phyloP scores from a whole-genome alignment of 768 basidiomycete genomes.

The Erythrobasidium yunnanense region DNA sequence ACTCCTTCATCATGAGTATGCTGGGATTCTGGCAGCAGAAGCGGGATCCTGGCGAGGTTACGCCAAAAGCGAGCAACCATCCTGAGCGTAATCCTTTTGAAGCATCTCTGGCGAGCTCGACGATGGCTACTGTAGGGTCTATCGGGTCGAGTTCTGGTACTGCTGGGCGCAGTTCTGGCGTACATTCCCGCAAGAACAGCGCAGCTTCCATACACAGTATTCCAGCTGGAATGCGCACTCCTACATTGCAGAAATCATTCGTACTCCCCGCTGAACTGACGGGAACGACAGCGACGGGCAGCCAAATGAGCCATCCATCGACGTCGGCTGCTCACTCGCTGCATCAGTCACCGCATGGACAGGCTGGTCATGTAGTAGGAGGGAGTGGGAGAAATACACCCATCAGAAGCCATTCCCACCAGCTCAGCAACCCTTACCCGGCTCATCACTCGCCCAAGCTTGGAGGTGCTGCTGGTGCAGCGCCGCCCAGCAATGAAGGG shows the following conservation, averaged over 20 bases:
- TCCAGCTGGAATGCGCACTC: conserved; percentile 20
- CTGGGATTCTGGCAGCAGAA: conserved; percentile 10
- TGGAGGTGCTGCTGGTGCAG: too few relatives aligned
- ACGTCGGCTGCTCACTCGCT: conserved; percentile 6
- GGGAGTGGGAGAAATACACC: conserved; percentile 17
- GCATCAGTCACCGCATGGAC: conserved; percentile 14
- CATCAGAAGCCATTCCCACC: neutral
- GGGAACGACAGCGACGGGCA: neutral
- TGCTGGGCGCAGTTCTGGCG: too few relatives aligned
- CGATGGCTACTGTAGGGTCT: too few relatives aligned
- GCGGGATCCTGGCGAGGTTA: conserved; percentile 10
- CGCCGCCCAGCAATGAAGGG: neutral
- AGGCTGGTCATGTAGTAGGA: neutral
- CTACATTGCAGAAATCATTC: conserved; percentile 17
- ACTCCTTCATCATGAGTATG: neutral
- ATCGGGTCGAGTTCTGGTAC: too few relatives aligned
- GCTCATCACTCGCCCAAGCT: neutral
- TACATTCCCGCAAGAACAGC: conserved; percentile 21
- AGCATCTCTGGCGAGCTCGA: too few relatives aligned
- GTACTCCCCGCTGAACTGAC: conserved; percentile 10
- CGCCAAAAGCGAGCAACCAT: conserved; percentile 6
- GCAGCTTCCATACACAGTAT: neutral
- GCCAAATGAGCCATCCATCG: neutral
- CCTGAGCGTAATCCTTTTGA: conserved; percentile 23
- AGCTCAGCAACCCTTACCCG: conserved; percentile 4